Base-by-base conservation (phyloP, 2,329 filamentous ascomycete species). In the Penicillium sumatraense region DNA sequence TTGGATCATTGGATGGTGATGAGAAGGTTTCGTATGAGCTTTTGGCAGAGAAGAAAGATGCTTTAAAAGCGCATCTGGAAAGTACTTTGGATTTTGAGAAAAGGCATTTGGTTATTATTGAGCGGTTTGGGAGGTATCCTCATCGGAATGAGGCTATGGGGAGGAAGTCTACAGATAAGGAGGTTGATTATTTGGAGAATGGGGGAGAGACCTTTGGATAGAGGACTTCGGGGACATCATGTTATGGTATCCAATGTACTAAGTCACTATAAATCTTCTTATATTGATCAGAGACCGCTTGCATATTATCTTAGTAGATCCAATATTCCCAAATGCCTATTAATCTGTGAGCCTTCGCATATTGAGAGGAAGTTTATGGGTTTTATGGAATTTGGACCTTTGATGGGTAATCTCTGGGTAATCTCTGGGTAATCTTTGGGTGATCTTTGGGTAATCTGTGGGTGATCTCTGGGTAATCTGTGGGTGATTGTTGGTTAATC, bases 71-170 rank as follows among this genome's bases (percentile, higher is more conserved):
- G 14, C 57, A 59, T 13, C 49, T 66, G 49, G 53, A 5, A n/a
- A 50, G 14, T 2, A 52, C 16, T 1, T 14, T 52, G 9, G 63
- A 65, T 9, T 66, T 56, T 51, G 63, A 66, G 48, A 60, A 60
- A 33, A 57, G 57, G 7, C 62, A 66, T 29, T 59, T 60, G 50
- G 63, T 61, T 18, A 66, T 66, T n/a, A 62, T 66, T 51, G 62
- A 62, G 46, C 54, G 11, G 23, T 68, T 68, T 53, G 64, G 66
- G 16, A 60, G 64, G 31, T 68, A 66, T 46, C 65, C 66, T 10
- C 65, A 68, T 54, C 59, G 65, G 9, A 68, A 68, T 20, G 24
- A 54, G 33, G 60, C 59, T 7, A n/a, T 68, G 21, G 65, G 61
- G 1, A 58, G 66, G 44, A 31, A 35, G 7, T 42, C 64, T 13